Evolutionary conservation across 306 rosid species (phyloP), one percentile per base, ranked within the genome.

Genomic region (Carpinus fangiana): DNA sequence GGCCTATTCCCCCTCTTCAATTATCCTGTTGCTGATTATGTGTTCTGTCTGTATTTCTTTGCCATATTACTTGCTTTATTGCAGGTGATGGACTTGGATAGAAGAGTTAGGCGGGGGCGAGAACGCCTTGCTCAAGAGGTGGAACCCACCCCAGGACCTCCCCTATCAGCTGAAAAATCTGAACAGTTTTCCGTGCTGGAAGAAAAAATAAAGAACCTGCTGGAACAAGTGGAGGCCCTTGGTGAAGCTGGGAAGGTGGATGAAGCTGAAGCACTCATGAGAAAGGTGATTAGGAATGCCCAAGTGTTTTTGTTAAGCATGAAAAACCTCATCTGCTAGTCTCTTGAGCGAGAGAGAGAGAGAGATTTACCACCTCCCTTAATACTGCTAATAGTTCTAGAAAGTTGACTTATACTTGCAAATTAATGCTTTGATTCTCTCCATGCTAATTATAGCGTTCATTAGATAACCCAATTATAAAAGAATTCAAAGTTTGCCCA

Each of bases 171-270:
- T 41, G 99, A 93, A 83, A 96, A 96, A 79, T 78, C 98, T 79
- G 98, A 86, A 52, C 98, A 93, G 83, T 73, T 96, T 34, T 85
- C 98, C 26, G 90, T 93, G 78, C 81, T 96, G 77, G 99, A 96
- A 81, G 99, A 96, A 80, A 96, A 96, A 86, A 93, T 96, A 81
- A 96, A 96, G 90, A 96, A 96, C 84, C 91, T 96, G 74, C 89
- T 96, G 74, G 99, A 96, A 73, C 99, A 93, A 81, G 99, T 89
- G 81, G 99, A 96, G 84, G 82, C 96, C 57, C 96, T 96, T 69
- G 99, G 99, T 81, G 99, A 93, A 87, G 95, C 99, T 74, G 99
- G 99, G 79, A 96, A 96, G 85, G 98, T 96, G 82, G 99, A 96
- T 81, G 99, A 96, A 89, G 99, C 99, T 82, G 99, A 93, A 87